These are phyloP conservation scores for Gamarada debralockiae DNA, from an alignment of 495 filamentous ascomycete species.

Conservation along the genomic window DNA sequence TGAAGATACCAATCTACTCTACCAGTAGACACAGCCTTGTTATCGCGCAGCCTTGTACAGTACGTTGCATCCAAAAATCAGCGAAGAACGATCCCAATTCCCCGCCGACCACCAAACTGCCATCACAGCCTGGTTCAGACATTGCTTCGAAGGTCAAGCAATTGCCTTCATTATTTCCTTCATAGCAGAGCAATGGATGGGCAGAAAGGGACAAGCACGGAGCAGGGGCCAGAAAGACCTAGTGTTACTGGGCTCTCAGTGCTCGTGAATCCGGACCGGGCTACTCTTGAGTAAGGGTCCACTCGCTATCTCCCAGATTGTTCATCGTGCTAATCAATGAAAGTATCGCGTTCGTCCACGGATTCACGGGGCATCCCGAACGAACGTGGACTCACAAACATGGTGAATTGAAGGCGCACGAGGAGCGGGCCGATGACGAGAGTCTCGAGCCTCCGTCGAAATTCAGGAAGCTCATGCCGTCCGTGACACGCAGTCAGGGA, in stretches of 20 bases:
- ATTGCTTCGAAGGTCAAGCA: no score
- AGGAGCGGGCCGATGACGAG: background rate
- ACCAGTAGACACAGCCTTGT: no score
- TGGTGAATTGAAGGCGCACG: background rate
- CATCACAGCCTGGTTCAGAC: no score
- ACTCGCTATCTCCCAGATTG: slow-evolving; percentile 18
- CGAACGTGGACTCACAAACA: slow-evolving; percentile 21
- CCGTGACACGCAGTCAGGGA: background rate
- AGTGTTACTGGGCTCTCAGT: slow-evolving; percentile 16
- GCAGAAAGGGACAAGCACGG: no score
- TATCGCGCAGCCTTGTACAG: no score
- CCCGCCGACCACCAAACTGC: no score
- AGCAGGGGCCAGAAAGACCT: background rate
- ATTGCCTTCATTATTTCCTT: no score
- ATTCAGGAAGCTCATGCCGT: background rate
- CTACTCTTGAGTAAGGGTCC: slow-evolving; percentile 27
- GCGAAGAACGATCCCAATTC: no score
- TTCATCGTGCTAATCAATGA: background rate
- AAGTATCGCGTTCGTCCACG: slow-evolving; percentile 27
- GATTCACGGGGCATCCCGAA: slow-evolving; percentile 24
- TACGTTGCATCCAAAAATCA: no score
- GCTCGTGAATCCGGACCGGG: slow-evolving; percentile 10
- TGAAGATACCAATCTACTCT: no score
- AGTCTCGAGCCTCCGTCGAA: background rate
- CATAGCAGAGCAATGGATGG: no score